Evolutionary conservation across 1,284 basidiomycete species (phyloP), one percentile per base, ranked within the genome.

Genomic region (Calocybe gambosa): DNA sequence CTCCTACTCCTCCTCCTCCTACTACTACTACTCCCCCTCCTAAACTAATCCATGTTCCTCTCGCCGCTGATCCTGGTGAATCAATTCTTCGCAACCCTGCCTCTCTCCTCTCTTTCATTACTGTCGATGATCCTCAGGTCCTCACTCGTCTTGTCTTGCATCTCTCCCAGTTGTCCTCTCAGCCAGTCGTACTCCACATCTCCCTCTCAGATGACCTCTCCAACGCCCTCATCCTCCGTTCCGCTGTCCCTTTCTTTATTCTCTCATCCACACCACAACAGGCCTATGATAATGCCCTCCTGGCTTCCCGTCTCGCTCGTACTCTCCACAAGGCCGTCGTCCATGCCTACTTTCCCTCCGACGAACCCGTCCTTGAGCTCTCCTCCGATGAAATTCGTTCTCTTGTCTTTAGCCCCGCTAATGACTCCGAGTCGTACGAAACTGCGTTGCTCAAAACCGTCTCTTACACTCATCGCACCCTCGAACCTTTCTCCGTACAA

Each of bases 311-410:
- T 25, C 53, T 74, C 46, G 67, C 69, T 15, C 60, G 62, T 23
- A 44, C 58, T 16, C 65, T 69, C 50, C 58, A 59, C 42, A 71
- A 66, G 53, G 64, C 67, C n/a, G 90, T 95, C 13, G 73, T 95
- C 42, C 93, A 97, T 62, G 84, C 81, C 36, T 93, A 93, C 62
- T 80, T 93, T 62, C 80, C 85, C 50, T 39, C 55, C 31, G 64
- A 63, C 4, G 60, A 58, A 5, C 57, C 62, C 29, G 59, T 80
- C n/a, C 67, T 70, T 20, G 74, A 83, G 52, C 65, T 86, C 13
- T 55, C 74, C 4, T 80, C 80, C 50, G 78, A 80, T 21, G 65
- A 75, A 41, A 65, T 87, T 10, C 67, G 69, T 16, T 67, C 76
- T 0, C 85, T 86, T 65, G 62, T 90, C 3, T 63, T 76, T 43